phyloP scores from a whole-genome alignment of 148 eudicot species.

The Fagopyrum tataricum region DNA sequence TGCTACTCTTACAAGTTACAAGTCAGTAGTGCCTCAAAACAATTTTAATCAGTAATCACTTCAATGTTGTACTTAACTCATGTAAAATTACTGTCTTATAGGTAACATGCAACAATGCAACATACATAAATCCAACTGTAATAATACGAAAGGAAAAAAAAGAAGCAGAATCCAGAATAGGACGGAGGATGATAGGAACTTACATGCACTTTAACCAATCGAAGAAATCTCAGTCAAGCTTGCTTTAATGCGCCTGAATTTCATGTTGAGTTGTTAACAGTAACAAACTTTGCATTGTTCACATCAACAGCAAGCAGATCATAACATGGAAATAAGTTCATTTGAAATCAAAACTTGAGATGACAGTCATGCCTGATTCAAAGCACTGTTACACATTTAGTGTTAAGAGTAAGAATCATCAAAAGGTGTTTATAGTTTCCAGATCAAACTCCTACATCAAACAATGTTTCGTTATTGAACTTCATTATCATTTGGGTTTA shows the following conservation, averaged over 20 bases:
- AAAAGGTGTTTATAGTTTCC: background rate
- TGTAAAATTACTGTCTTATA: background rate
- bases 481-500: background rate
- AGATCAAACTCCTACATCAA: background rate
- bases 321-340: background rate
- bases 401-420: background rate
- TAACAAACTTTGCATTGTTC: background rate
- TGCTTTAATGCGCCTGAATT: background rate
- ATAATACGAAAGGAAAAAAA: background rate
- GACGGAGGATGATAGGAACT: background rate
- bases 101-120: background rate
- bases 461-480: background rate
- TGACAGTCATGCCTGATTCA: no score
- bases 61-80: background rate
- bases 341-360: no score
- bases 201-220: background rate
- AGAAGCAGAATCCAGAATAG: background rate
- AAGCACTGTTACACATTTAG: background rate
- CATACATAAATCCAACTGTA: background rate
- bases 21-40: conserved; percentile 1
- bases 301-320: background rate
- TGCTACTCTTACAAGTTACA: background rate
- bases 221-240: conserved; percentile 5
- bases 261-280: background rate
- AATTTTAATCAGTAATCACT: background rate